Conservation (phyloP, 2,329 filamentous ascomycete species). For the Camillea tinctor region DNA sequence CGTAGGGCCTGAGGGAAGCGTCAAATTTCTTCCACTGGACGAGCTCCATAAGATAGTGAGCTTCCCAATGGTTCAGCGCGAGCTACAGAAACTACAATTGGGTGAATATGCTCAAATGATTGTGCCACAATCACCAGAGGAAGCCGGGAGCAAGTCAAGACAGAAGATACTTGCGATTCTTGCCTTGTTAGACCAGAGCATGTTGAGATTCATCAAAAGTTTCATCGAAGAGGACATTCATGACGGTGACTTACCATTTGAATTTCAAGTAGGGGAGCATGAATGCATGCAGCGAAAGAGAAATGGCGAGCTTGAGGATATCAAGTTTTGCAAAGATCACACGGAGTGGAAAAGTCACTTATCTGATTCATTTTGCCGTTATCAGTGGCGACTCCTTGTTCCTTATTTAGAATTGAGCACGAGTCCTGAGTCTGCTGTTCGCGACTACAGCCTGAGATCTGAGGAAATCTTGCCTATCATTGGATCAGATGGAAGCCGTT, state of each 20-base stretch:
- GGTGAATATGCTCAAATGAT: neutral
- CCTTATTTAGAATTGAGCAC: conserved; percentile 5
- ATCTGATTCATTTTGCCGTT: neutral
- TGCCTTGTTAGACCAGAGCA: neutral
- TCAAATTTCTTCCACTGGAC: neutral
- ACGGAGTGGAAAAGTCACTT: neutral
- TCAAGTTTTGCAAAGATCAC: neutral
- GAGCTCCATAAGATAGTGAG: neutral
- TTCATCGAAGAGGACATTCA: conserved; percentile 5
- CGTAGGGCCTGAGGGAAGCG: neutral
- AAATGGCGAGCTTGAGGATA: neutral
- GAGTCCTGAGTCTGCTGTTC: neutral
- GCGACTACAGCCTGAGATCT: neutral
- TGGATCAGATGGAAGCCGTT: conserved; percentile 2
- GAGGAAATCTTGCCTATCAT: neutral
- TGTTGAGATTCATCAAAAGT: neutral
- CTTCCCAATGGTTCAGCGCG: neutral
- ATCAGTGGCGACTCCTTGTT: conserved; percentile 8
- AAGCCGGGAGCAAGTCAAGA: neutral
- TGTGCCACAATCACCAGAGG: neutral
- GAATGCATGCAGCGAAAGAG: neutral
- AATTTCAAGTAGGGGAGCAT: neutral
- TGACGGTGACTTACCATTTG: conserved; percentile 4
- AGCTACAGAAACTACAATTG: neutral
- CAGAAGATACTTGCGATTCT: neutral